Conservation (phyloP, 2,329 filamentous ascomycete genomes). For the Penicillium sp. region DNA sequence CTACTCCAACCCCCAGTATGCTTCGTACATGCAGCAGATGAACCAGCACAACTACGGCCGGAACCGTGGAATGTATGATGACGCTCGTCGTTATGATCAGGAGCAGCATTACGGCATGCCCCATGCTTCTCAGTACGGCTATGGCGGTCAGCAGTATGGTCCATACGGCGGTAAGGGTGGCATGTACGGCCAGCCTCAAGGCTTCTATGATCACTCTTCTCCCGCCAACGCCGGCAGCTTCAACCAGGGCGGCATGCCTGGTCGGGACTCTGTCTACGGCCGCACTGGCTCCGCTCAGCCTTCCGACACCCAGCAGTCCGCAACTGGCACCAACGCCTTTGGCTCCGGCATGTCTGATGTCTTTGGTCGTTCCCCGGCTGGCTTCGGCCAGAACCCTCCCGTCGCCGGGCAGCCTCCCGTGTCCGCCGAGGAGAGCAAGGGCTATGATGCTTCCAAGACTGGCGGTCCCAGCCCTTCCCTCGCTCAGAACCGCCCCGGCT, state of each 20-base stretch:
- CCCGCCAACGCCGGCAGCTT: conserved; percentile 54
- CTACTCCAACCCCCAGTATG: conserved; percentile 59
- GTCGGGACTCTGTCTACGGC: conserved; percentile 56
- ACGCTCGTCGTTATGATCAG: conserved; percentile 47
- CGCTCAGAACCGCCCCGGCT: conserved; percentile 59
- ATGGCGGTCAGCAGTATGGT: conserved; percentile 48
- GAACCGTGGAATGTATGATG: conserved; percentile 48
- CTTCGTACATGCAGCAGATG: conserved; percentile 56
- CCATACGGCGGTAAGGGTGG: conserved; percentile 53
- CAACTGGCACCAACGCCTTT: conserved; percentile 48
- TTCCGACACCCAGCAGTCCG: conserved; percentile 51
- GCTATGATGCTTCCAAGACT: conserved; percentile 53
- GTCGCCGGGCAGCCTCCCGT: conserved; percentile 47
- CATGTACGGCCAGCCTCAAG: conserved; percentile 61
- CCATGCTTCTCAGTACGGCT: conserved; percentile 51
- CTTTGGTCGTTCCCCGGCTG: conserved; percentile 55
- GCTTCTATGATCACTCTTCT: conserved; percentile 60
- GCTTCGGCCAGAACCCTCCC: conserved; percentile 54
- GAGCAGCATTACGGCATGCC: conserved; percentile 37
- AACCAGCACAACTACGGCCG: conserved; percentile 44
- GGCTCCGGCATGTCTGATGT: conserved; percentile 52
- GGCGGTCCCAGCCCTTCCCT: conserved; percentile 57
- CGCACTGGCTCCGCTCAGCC: conserved; percentile 55
- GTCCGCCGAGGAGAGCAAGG: conserved; percentile 53
- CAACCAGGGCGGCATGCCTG: conserved; percentile 38